These are phyloP conservation scores for Colletotrichum sp. DNA, from an alignment of 2,329 filamentous ascomycete genomes.

Conservation along the genomic window DNA sequence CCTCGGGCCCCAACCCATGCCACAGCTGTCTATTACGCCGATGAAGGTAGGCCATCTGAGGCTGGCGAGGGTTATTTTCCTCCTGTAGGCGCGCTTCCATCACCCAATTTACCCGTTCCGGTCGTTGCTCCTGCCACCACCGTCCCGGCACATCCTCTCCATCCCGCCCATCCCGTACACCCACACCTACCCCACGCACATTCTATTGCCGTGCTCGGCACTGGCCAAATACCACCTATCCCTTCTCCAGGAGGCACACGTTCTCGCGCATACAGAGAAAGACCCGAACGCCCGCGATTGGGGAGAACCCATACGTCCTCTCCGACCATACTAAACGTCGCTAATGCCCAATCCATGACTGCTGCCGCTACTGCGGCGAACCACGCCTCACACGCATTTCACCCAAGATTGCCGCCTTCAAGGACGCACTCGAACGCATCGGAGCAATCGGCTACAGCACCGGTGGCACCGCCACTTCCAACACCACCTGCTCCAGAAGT, in stretches of 20 bases:
- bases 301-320: conserved; percentile 80
- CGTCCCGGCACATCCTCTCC: conserved; percentile 27
- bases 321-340: conserved; percentile 68
- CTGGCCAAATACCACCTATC: conserved; percentile 79
- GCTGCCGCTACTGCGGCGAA: conserved; percentile 33
- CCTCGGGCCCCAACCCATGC: conserved; percentile 61
- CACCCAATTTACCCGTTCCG: conserved; percentile 44
- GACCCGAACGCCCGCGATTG: conserved; percentile 64
- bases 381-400: conserved; percentile 42
- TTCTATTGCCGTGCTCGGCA: conserved; percentile 81
- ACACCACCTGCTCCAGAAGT: conserved; percentile 58
- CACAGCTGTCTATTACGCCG: conserved; percentile 59
- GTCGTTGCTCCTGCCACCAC: conserved; percentile 40
- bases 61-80: conserved; percentile 84
- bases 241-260: conserved; percentile 80
- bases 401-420: conserved; percentile 50
- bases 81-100: conserved; percentile 55
- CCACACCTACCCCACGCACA: conserved; percentile 40
- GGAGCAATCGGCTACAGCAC: conserved; percentile 52
- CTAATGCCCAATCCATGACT: conserved; percentile 40
- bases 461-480: conserved; percentile 55
- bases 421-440: conserved; percentile 65
- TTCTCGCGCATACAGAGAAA: conserved; percentile 59
- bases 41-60: conserved; percentile 71
- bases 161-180: conserved; percentile 14